Evolutionary conservation across 805 yeast species (phyloP).

Genomic region (Hanseniaspora vineae): DNA sequence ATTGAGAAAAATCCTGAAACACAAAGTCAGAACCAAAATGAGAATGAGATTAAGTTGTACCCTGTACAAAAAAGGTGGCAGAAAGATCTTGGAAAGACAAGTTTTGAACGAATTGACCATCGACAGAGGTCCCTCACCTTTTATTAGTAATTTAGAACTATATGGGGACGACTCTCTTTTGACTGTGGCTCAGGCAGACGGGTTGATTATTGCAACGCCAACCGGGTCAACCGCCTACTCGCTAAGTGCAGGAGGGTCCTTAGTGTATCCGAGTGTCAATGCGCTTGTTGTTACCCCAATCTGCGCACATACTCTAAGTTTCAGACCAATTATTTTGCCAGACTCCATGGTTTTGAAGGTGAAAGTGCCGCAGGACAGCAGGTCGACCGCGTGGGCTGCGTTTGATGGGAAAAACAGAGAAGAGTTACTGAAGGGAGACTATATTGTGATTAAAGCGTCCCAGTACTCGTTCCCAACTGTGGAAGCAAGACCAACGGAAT

Average conservation of each 20-base stretch:
- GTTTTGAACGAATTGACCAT: slow-evolving; percentile 83
- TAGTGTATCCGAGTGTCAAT: slow-evolving; percentile 88
- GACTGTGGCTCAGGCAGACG: slow-evolving; percentile 91
- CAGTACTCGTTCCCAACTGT: slow-evolving; percentile 94
- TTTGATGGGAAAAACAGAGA: slow-evolving; percentile 88
- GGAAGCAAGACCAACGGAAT: slow-evolving; percentile 56
- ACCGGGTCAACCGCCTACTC: slow-evolving; percentile 97
- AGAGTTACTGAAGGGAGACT: slow-evolving; percentile 72
- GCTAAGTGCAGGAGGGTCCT: slow-evolving; percentile 86
- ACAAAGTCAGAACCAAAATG: slow-evolving; percentile 66
- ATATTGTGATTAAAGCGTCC: slow-evolving; percentile 72
- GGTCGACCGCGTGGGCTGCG: slow-evolving; percentile 93
- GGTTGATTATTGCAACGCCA: slow-evolving; percentile 84
- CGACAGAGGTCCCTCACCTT: slow-evolving; percentile 91
- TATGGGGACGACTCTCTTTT: slow-evolving; percentile 78
- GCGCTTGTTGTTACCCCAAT: slow-evolving; percentile 91
- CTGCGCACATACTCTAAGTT: slow-evolving; percentile 89
- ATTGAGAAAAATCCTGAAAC: slow-evolving; percentile 43
- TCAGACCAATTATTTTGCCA: slow-evolving; percentile 83
- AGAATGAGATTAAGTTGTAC: slow-evolving; percentile 84
- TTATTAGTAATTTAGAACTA: slow-evolving; percentile 76
- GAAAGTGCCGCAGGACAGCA: slow-evolving; percentile 65
- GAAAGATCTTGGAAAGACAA: slow-evolving; percentile 41
- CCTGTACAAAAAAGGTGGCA: slow-evolving; percentile 38
- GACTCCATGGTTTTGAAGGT: slow-evolving; percentile 82